Evolutionary conservation across 2,329 filamentous ascomycete species (phyloP).

Genomic region (Colletotrichum destructivum): DNA sequence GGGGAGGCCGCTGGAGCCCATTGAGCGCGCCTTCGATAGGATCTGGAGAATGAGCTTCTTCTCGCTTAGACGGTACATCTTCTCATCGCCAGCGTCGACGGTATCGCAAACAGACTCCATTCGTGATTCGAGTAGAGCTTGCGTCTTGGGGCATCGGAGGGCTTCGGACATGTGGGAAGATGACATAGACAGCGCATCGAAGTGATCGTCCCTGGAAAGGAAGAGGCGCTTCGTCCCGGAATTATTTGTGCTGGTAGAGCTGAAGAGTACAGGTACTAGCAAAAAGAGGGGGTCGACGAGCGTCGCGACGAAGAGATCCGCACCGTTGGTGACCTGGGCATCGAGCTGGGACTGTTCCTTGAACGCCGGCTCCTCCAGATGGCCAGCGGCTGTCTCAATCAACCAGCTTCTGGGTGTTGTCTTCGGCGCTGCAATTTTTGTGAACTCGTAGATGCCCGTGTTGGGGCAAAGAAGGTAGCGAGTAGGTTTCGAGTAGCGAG

Average conservation of each 20-base stretch:
- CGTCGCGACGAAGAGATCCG: conserved; percentile 88
- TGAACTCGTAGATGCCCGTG: conserved; percentile 77
- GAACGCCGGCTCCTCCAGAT: conserved; percentile 42
- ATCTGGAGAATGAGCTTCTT: conserved; percentile 78
- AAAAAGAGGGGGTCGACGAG: conserved; percentile 89
- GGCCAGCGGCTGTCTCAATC: conserved; percentile 56
- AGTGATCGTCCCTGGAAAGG: conserved; percentile 78
- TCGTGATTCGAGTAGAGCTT: conserved; percentile 71
- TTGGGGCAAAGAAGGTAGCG: conserved; percentile 75
- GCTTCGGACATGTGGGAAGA: conserved; percentile 73
- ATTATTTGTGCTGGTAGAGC: conserved; percentile 58
- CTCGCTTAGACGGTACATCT: conserved; percentile 85
- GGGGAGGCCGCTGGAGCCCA: conserved; percentile 78
- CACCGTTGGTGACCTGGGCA: conserved; percentile 69
- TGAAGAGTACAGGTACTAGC: conserved; percentile 78
- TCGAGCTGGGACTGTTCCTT: conserved; percentile 43
- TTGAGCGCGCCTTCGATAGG: conserved; percentile 78
- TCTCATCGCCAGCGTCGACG: conserved; percentile 86
- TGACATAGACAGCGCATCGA: conserved; percentile 73
- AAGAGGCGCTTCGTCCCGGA: conserved; percentile 74
- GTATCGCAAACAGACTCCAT: conserved; percentile 84
- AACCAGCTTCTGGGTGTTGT: conserved; percentile 74
- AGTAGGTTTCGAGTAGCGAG: conserved; percentile 67
- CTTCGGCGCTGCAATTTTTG: conserved; percentile 67
- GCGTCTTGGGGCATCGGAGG: conserved; percentile 63